Evolutionary conservation across 2,329 filamentous ascomycete species (phyloP), one percentile per base, ranked within the genome.

Genomic region (Fusarium devonianum): DNA sequence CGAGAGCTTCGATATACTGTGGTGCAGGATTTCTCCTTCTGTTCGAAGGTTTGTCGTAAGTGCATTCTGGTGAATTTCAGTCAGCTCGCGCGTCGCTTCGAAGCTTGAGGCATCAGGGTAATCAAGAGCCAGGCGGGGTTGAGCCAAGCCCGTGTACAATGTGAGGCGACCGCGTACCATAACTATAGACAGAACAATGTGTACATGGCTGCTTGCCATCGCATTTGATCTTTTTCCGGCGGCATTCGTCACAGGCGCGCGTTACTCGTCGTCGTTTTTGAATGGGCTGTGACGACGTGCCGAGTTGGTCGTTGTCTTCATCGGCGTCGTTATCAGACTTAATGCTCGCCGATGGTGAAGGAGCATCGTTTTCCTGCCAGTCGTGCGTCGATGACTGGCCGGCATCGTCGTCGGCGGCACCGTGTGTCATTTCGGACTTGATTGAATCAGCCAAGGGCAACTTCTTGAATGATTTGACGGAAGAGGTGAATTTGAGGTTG

Each of bases 161-260:
- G 19, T 17, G 41, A 40, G 23, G n/a, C 17, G 48, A 25, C 22
- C 23, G 33, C 55, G 68, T 81, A 97, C 94, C 93, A 78, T 99
- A 99, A 70, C 92, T 97, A 73, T 99, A 99, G 38, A 97, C 92
- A 9, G 92, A 96, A 72, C 94, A 99, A 73, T 97, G 94, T 0
- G 92, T 97, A 73, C 90, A 94, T 8, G 90, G 90, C 69, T 92
- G 89, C 71, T 92, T 91, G 62, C 89, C 89, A 69, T 92, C 89
- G 64, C 89, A 93, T 70, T 92, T 93, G 67, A 93, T 93, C 73
- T 93, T 93, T 71, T 93, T 93, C 61, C 89, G 82, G 48, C 89
- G 82, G 68, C 89, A 93, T 71, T 92, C 88, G 64, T 92, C 89
- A 72, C 89, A 93, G 29, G 89, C 89, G 63, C 90, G 80, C 14